These are phyloP conservation scores for Lactarius deliciosus DNA, from an alignment of 768 basidiomycete species.

Conservation along the genomic window DNA sequence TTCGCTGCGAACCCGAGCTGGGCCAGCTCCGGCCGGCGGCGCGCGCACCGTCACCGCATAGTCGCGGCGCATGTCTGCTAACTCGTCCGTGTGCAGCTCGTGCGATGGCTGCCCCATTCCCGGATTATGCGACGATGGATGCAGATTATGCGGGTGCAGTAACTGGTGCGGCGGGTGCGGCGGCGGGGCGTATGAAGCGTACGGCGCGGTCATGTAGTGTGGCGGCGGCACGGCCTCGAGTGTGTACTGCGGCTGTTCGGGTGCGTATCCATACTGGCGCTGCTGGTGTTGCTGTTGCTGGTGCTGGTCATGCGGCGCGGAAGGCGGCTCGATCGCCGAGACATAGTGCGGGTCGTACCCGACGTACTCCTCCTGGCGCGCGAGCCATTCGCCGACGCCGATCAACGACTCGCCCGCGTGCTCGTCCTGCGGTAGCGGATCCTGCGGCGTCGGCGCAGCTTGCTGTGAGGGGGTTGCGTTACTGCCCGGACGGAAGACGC, in stretches of 20 bases:
- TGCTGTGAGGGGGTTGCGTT: constrained; percentile 26
- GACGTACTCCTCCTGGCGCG: constrained; percentile 12
- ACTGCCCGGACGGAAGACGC: constrained; percentile 54
- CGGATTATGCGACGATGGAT: background rate
- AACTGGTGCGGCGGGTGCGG: background rate
- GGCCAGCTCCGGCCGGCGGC: constrained; percentile 47
- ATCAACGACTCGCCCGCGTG: constrained; percentile 6
- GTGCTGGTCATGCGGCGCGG: background rate
- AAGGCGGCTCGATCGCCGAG: constrained; percentile 14
- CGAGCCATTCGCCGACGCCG: constrained; percentile 24
- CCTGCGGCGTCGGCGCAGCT: background rate
- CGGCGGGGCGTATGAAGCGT: background rate
- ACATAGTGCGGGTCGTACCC: constrained; percentile 19
- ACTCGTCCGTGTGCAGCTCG: background rate
- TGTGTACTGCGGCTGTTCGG: constrained; percentile 21
- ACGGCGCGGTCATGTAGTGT: constrained; percentile 13
- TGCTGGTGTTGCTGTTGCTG: constrained; percentile 1
- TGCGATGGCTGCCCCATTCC: background rate
- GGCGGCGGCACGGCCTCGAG: constrained; percentile 7
- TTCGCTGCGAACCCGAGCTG: constrained; percentile 59
- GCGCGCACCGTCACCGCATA: constrained; percentile 20
- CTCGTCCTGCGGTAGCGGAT: constrained; percentile 1
- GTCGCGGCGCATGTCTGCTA: constrained; percentile 2
- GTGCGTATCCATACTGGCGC: constrained; percentile 20
- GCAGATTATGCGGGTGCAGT: background rate